These are phyloP conservation scores for Leishmania amazonensis DNA, from an alignment of 208 protist genomes.

Conservation along the genomic window DNA sequence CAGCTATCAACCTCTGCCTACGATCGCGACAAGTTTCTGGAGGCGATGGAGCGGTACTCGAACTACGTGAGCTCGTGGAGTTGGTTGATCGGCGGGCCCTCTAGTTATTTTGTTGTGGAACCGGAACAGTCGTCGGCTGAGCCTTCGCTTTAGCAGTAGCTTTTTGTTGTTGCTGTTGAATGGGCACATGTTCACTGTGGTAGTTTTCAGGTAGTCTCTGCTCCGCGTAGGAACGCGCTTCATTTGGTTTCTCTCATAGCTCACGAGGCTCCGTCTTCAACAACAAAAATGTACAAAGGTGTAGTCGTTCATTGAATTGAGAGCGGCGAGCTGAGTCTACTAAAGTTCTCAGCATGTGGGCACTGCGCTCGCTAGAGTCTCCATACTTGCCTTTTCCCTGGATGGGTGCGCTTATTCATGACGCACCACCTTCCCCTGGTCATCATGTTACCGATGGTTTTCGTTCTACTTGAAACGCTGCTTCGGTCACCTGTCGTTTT, in stretches of 20 bases:
- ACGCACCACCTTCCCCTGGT: not conserved
- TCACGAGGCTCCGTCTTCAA: not conserved
- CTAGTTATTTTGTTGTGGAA: constrained; percentile 28
- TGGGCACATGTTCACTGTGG: no score
- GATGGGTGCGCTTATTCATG: not conserved
- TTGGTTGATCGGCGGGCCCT: constrained; percentile 24
- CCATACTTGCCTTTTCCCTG: no score
- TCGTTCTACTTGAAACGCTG: not conserved
- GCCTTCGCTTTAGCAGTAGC: not conserved
- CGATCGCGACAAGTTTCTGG: constrained; percentile 14
- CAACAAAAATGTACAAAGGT: not conserved
- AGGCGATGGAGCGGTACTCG: constrained; percentile 26
- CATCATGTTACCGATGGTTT: not conserved
- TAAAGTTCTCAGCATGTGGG: not conserved
- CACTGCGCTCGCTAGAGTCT: not conserved
- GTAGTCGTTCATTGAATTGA: not conserved
- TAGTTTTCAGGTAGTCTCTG: not conserved
- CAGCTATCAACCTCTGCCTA: not conserved
- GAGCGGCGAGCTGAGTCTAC: not conserved
- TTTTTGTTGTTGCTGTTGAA: not conserved
- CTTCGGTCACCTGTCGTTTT: not conserved
- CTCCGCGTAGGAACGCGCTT: not conserved
- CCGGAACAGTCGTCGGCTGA: not conserved
- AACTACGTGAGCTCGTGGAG: constrained; percentile 9
- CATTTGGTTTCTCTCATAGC: not conserved